Conservation (phyloP, 148 eudicot species). For the Talinum fruticosum region DNA sequence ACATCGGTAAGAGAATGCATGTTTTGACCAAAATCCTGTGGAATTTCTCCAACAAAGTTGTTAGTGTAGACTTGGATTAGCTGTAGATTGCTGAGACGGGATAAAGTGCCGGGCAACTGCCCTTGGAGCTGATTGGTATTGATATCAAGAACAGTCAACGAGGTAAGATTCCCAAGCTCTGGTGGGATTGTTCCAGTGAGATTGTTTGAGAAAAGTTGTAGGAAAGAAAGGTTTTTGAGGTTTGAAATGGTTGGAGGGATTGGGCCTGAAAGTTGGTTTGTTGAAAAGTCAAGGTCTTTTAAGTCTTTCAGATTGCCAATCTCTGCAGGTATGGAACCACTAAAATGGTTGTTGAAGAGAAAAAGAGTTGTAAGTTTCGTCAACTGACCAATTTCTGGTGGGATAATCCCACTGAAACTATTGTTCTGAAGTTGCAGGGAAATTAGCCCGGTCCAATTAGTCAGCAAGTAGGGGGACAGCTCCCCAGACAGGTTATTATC, state of each 20-base stretch:
- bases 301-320: constrained; percentile 32
- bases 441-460: constrained; percentile 36
- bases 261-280: constrained; percentile 32
- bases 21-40: constrained; percentile 54
- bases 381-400: constrained; percentile 28
- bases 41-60: constrained; percentile 50
- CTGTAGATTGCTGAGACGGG: constrained; percentile 43
- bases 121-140: constrained; percentile 60
- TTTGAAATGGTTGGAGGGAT: constrained; percentile 33
- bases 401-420: constrained; percentile 31
- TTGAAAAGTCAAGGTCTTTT: constrained; percentile 20
- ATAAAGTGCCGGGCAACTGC: constrained; percentile 52
- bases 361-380: constrained; percentile 28
- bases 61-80: constrained; percentile 45
- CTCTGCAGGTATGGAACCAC: constrained; percentile 33
- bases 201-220: constrained; percentile 63
- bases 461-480: constrained; percentile 25
- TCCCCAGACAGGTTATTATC: constrained; percentile 30
- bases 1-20: constrained; percentile 42
- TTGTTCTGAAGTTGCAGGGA: constrained; percentile 37
- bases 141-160: constrained; percentile 40
- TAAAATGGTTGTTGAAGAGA: constrained; percentile 32
- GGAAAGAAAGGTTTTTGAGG: constrained; percentile 35
- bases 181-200: constrained; percentile 68
- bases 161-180: constrained; percentile 58